phyloP scores from a whole-genome alignment of 2,329 filamentous ascomycete species.

The Colletotrichum siamense region DNA sequence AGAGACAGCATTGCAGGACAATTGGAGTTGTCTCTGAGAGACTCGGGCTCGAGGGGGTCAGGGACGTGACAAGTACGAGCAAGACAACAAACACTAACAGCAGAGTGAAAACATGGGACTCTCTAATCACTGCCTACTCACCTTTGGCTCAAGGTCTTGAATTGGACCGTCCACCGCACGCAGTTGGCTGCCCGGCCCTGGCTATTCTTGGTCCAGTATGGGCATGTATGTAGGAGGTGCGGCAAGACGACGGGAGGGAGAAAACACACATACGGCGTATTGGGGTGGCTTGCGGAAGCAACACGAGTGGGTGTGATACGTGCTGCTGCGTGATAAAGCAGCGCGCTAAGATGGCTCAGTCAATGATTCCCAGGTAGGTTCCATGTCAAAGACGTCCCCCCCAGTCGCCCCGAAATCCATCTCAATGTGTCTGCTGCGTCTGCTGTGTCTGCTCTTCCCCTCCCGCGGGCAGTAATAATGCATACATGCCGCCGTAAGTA shows the following conservation, averaged over 20 bases:
- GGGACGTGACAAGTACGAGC: neutral
- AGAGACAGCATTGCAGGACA: neutral
- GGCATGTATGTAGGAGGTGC: neutral
- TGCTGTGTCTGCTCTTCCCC: neutral
- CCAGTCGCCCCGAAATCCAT: neutral
- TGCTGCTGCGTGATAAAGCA: neutral
- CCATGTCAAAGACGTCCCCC: neutral
- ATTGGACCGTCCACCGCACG: neutral
- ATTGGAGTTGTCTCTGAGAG: neutral
- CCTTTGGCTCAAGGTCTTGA: neutral
- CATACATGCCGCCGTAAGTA: neutral
- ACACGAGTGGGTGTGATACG: neutral
- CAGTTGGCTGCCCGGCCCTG: neutral
- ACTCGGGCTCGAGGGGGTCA: neutral
- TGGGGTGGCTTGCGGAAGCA: constrained; percentile 1
- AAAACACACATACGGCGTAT: constrained; percentile 3
- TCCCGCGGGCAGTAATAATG: neutral
- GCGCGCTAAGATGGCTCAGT: neutral
- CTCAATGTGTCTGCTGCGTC: neutral
- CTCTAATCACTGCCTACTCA: neutral
- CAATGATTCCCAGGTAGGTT: neutral
- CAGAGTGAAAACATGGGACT: neutral
- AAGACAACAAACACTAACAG: neutral
- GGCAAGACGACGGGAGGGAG: constrained; percentile 8
- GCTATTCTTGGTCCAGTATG: neutral